Percentiles rank a stretch among this genome's conserved stretches.
Evolutionary conservation across 768 basidiomycete species (phyloP).

Genomic region (Thelephora ganbajun): DNA sequence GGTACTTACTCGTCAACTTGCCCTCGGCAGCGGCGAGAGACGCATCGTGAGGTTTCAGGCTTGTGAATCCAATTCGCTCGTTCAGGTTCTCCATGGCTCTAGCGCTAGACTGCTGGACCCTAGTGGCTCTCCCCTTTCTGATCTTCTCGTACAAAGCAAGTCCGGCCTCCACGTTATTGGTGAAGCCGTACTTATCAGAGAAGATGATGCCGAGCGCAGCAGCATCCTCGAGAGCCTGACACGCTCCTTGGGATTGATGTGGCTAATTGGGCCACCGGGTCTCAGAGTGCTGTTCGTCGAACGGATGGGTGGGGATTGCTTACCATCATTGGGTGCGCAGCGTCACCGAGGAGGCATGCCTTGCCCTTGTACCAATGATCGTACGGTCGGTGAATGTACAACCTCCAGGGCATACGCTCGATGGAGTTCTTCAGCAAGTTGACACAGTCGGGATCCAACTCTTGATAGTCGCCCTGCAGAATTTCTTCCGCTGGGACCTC

Average conservation of each 20-base stretch:
- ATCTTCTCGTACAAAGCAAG: too few species aligned
- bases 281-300: not conserved
- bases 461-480: slow-evolving; percentile 15
- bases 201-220: not conserved
- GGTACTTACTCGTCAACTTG: not conserved
- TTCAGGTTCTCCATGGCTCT: slow-evolving; percentile 18
- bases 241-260: not conserved
- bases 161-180: too few species aligned
- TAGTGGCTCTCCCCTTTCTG: slow-evolving; percentile 13
- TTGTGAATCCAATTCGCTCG: too few species aligned
- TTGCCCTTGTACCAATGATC: not conserved
- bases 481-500: slow-evolving; percentile 20
- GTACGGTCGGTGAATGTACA: slow-evolving; percentile 21
- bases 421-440: slow-evolving; percentile 16
- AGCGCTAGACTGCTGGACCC: slow-evolving; percentile 13
- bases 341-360: not conserved
- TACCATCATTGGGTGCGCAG: slow-evolving; percentile 5
- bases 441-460: slow-evolving; percentile 19
- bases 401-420: slow-evolving; percentile 22
- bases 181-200: too few species aligned
- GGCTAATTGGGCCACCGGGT: not conserved
- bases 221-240: not conserved
- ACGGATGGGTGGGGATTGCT: not conserved
- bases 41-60: slow-evolving; percentile 16
- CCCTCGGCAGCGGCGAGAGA: slow-evolving; percentile 11